A percentile compares a stretch with the other conserved stretches of the same genome.
Conservation (phyloP, 1,139 yeast genomes). For the Saccharomyces hybrid region DNA sequence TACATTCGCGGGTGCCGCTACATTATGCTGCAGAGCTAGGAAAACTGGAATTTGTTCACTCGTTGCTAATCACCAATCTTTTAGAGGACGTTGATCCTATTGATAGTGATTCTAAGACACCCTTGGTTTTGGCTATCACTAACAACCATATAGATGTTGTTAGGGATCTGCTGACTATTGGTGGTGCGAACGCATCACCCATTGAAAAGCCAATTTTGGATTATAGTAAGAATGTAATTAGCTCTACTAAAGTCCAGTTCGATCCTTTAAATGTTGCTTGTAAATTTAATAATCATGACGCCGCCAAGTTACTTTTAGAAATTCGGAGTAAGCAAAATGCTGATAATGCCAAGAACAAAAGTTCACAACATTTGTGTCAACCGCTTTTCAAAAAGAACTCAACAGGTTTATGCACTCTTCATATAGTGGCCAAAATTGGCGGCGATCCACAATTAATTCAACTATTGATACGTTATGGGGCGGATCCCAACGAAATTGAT, state of each 20-base stretch:
- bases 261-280: conserved; percentile 89
- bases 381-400: conserved; percentile 37
- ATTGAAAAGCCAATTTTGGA: background rate
- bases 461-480: conserved; percentile 62
- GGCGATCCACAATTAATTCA: conserved; percentile 69
- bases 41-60: conserved; percentile 46
- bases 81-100: conserved; percentile 38
- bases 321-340: conserved; percentile 15
- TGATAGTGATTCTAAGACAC: conserved; percentile 73
- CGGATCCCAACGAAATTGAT: conserved; percentile 72
- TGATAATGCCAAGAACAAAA: background rate
- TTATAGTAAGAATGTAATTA: background rate
- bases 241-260: conserved; percentile 37
- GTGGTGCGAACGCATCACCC: conserved; percentile 55
- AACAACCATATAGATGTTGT: conserved; percentile 55
- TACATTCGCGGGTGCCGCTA: conserved; percentile 73
- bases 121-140: conserved; percentile 71
- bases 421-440: conserved; percentile 70
- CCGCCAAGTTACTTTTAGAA: conserved; percentile 54
- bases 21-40: conserved; percentile 82
- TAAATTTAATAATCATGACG: conserved; percentile 68
- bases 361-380: conserved; percentile 1
- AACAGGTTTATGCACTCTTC: conserved; percentile 83
- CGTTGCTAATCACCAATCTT: conserved; percentile 32
- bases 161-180: conserved; percentile 29